A percentile compares a stretch with the other conserved stretches of the same genome.
Conservation (phyloP, 2,329 filamentous ascomycete species). For the Beauveria varroae region DNA sequence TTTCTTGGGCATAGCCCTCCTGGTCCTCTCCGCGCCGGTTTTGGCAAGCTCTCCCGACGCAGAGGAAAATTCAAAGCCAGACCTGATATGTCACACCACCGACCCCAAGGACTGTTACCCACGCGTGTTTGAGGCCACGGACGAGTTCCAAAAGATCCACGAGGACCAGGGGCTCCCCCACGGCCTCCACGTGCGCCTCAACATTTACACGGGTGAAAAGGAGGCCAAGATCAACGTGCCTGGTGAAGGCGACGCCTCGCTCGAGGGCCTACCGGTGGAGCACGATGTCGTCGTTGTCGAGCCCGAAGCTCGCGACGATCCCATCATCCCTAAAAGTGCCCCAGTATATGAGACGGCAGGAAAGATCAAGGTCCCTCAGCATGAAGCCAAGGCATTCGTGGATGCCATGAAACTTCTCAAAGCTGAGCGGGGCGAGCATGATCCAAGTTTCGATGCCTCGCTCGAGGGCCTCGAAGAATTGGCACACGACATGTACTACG, state of each 20-base stretch:
- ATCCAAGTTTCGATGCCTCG: conserved; percentile 37
- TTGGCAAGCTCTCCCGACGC: background rate
- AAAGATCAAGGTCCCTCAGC: conserved; percentile 45
- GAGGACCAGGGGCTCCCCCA: conserved; percentile 58
- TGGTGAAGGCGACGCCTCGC: conserved; percentile 37
- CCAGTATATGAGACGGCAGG: conserved; percentile 52
- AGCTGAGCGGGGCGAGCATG: conserved; percentile 25
- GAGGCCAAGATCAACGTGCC: conserved; percentile 61
- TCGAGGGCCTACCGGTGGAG: conserved; percentile 46
- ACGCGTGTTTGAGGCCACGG: conserved; percentile 53
- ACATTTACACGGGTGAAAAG: conserved; percentile 55
- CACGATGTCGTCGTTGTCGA: conserved; percentile 48
- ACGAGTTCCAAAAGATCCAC: conserved; percentile 56
- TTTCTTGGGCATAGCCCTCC: background rate
- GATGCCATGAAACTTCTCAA: conserved; percentile 44
- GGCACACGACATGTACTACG: conserved; percentile 64
- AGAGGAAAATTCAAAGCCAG: conserved; percentile 18
- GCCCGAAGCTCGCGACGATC: conserved; percentile 28
- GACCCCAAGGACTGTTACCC: conserved; percentile 59
- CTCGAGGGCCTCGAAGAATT: conserved; percentile 54
- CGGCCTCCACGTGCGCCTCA: conserved; percentile 59
- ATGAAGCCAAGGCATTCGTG: conserved; percentile 26
- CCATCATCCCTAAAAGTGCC: conserved; percentile 38
- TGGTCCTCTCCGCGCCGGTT: background rate
- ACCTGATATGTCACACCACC: conserved; percentile 58